A percentile compares a stretch with the other conserved stretches of the same genome.
Conservation (phyloP, 148 eudicot species). For the Rhododendron henanense region DNA sequence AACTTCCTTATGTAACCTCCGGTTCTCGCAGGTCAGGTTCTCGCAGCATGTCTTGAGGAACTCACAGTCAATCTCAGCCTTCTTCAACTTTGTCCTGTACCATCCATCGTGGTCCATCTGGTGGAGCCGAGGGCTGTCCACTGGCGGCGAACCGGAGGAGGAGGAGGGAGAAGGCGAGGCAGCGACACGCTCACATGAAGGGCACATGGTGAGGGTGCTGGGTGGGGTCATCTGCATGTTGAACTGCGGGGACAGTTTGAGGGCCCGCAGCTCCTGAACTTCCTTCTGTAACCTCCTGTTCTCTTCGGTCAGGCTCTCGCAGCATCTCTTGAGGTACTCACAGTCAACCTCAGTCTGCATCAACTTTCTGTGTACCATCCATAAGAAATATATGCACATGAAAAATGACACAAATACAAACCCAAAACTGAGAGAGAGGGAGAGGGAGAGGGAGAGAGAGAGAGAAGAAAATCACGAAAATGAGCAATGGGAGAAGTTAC, state of each 20-base stretch:
- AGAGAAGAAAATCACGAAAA: too few species aligned
- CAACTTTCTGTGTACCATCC: slow-evolving; percentile 37
- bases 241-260: slow-evolving; percentile 64
- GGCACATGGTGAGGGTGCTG: slow-evolving; percentile 76
- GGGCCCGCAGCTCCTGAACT: slow-evolving; percentile 55
- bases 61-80: too few species aligned
- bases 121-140: slow-evolving; percentile 9
- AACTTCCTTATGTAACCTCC: too few species aligned
- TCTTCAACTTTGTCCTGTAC: too few species aligned
- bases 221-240: slow-evolving; percentile 88
- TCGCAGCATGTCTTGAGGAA: too few species aligned
- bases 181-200: slow-evolving; percentile 71
- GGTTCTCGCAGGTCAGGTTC: too few species aligned
- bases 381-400: too few species aligned
- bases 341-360: slow-evolving; percentile 76
- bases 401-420: too few species aligned
- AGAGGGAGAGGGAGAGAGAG: too few species aligned
- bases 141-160: slow-evolving; percentile 13
- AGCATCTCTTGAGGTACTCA: slow-evolving; percentile 53
- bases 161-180: slow-evolving; percentile 23
- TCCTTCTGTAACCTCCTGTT: slow-evolving; percentile 69
- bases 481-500: too few species aligned
- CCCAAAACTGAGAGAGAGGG: too few species aligned
- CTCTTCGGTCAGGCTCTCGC: slow-evolving; percentile 67
- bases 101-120: background rate